Percentiles rank a stretch among this genome's conserved stretches.
Evolutionary conservation across 768 basidiomycete species (phyloP).

Genomic region (Hypsizygus marmoreus): DNA sequence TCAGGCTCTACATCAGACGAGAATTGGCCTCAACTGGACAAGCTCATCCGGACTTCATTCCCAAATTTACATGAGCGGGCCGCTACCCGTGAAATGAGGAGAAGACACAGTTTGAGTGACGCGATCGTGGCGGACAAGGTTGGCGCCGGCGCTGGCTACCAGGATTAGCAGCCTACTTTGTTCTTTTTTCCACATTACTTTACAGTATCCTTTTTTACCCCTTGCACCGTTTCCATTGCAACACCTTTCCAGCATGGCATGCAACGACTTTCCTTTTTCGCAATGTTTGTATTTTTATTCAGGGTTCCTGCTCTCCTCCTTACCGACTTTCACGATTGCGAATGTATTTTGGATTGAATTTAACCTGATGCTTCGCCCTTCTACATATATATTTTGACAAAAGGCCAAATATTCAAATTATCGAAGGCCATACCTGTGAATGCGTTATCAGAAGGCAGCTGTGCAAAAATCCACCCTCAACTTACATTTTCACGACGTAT

Average conservation of each 20-base stretch:
- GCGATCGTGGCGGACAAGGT: slow-evolving; percentile 42
- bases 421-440: slow-evolving; percentile 58
- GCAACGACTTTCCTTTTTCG: neutral
- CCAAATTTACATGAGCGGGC: slow-evolving; percentile 57
- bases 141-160: slow-evolving; percentile 17
- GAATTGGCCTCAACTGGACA: slow-evolving; percentile 86
- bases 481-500: slow-evolving; percentile 86
- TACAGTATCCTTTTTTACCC: slow-evolving; percentile 7
- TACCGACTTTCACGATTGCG: slow-evolving; percentile 3
- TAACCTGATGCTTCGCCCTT: neutral
- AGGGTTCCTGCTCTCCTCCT: neutral
- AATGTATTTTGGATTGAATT: neutral
- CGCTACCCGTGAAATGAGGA: slow-evolving; percentile 40
- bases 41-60: slow-evolving; percentile 55
- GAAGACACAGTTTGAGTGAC: slow-evolving; percentile 56
- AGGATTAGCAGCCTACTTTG: neutral
- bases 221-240: neutral
- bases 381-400: too few relatives aligned
- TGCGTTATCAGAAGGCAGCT: neutral
- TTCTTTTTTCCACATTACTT: slow-evolving; percentile 1
- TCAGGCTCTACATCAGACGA: slow-evolving; percentile 81
- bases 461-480: slow-evolving; percentile 6
- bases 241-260: neutral
- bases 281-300: slow-evolving; percentile 18
- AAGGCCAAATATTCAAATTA: too few relatives aligned